Conservation (phyloP, 2,329 filamentous ascomycete genomes). For the Boeremia lycopersici region DNA sequence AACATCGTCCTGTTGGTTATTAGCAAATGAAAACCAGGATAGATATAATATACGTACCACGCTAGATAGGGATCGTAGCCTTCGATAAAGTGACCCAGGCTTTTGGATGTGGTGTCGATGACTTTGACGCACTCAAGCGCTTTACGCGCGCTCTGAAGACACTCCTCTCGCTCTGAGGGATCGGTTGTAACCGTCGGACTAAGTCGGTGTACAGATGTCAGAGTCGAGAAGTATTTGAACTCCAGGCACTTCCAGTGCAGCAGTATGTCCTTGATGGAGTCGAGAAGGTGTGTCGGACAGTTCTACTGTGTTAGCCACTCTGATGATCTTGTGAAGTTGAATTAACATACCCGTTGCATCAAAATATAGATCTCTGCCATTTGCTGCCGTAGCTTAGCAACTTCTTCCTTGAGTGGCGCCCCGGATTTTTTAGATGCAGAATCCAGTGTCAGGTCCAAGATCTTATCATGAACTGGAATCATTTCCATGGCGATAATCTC, state of each 20-base stretch:
- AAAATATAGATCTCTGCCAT: conserved; percentile 31
- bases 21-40: conserved; percentile 1
- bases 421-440: conserved; percentile 16
- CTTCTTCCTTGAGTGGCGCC: conserved; percentile 25
- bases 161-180: conserved; percentile 37
- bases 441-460: conserved; percentile 34
- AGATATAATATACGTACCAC: conserved; percentile 24
- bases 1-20: conserved; percentile 37
- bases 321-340: background rate
- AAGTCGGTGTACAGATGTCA: conserved; percentile 40
- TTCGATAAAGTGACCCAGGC: conserved; percentile 36
- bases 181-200: conserved; percentile 39
- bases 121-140: conserved; percentile 37
- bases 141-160: conserved; percentile 38
- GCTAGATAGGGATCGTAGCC: conserved; percentile 39
- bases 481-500: conserved; percentile 33
- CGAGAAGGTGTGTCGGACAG: conserved; percentile 24
- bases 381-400: conserved; percentile 26
- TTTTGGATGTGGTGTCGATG: conserved; percentile 32
- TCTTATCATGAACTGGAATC: conserved; percentile 36
- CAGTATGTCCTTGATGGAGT: conserved; percentile 28
- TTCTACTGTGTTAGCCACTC: conserved; percentile 20
- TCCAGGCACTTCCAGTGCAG: conserved; percentile 43
- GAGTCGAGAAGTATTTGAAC: conserved; percentile 42
- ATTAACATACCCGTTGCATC: conserved; percentile 29